These are phyloP conservation scores for Schwanniomyces vanrijiae DNA, from an alignment of 805 yeast genomes.

Conservation along the genomic window DNA sequence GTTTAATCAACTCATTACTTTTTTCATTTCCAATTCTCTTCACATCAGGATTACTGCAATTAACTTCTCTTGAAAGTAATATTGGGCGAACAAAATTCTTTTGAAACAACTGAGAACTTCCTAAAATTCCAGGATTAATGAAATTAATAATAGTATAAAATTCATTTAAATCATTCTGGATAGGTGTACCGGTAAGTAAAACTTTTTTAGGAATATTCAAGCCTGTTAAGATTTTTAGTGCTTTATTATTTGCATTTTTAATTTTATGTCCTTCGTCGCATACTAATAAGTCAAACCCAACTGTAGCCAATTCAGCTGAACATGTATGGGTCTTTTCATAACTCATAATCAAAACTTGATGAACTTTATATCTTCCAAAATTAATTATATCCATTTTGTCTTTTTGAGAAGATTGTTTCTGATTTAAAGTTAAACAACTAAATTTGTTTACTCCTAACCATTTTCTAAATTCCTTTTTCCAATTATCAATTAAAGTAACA, in stretches of 20 bases:
- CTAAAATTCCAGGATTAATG: constrained; percentile 80
- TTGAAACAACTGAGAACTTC: constrained; percentile 58
- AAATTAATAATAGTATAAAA: constrained; percentile 80
- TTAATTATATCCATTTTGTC: constrained; percentile 58
- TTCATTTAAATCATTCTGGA: constrained; percentile 87
- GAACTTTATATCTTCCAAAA: constrained; percentile 67
- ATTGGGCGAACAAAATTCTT: constrained; percentile 70
- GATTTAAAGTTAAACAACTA: constrained; percentile 62
- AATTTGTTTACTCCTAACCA: constrained; percentile 74
- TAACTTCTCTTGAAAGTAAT: constrained; percentile 60
- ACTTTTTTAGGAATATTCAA: constrained; percentile 58
- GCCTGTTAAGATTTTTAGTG: constrained; percentile 57
- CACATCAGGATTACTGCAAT: constrained; percentile 50
- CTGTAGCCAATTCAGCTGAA: constrained; percentile 47
- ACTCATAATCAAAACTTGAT: constrained; percentile 82
- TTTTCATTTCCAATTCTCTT: constrained; percentile 58
- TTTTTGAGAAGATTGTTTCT: constrained; percentile 47
- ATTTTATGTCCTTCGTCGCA: constrained; percentile 97
- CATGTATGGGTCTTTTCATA: constrained; percentile 75
- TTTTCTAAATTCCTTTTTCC: constrained; percentile 85
- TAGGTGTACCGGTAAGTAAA: constrained; percentile 85
- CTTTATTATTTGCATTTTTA: constrained; percentile 72
- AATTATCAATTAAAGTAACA: constrained; percentile 81
- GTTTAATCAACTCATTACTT: constrained; percentile 59
- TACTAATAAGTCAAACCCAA: constrained; percentile 64